Evolutionary conservation across 805 yeast species (phyloP).

Genomic region (Yamadazyma olivae): DNA sequence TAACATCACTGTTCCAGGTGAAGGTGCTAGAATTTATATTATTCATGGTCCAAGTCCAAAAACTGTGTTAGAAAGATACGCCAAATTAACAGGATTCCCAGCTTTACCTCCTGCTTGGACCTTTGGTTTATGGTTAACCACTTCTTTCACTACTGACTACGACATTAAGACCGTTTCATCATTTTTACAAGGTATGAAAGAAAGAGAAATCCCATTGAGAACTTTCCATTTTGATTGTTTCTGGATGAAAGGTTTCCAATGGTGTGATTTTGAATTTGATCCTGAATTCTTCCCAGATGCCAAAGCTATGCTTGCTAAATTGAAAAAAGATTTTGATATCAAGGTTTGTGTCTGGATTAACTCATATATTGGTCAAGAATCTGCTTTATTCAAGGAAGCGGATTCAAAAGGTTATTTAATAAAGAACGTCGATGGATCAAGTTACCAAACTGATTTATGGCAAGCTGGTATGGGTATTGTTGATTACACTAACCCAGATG

Average conservation of each 20-base stretch:
- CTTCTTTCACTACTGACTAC: slow-evolving; percentile 36
- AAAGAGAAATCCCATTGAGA: slow-evolving; percentile 29
- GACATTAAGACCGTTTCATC: slow-evolving; percentile 28
- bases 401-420: slow-evolving; percentile 27
- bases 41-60: slow-evolving; percentile 32
- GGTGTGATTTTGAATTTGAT: slow-evolving; percentile 40
- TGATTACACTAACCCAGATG: slow-evolving; percentile 36
- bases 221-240: slow-evolving; percentile 37
- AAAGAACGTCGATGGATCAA: slow-evolving; percentile 23
- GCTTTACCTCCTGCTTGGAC: slow-evolving; percentile 38
- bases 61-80: slow-evolving; percentile 23
- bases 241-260: slow-evolving; percentile 40
- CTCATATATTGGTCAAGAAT: slow-evolving; percentile 35
- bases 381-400: slow-evolving; percentile 27
- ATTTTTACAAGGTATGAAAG: slow-evolving; percentile 33
- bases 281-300: slow-evolving; percentile 30
- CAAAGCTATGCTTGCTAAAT: slow-evolving; percentile 19
- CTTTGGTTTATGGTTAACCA: slow-evolving; percentile 38
- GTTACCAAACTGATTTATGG: slow-evolving; percentile 36
- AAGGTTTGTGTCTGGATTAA: slow-evolving; percentile 38
- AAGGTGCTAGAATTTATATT: slow-evolving; percentile 24
- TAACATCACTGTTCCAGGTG: slow-evolving; percentile 32
- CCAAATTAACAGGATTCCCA: slow-evolving; percentile 30
- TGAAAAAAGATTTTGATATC: slow-evolving; percentile 26
- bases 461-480: slow-evolving; percentile 39